phyloP scores from a whole-genome alignment of 108 stramenopile species.

The Cyclotella atomus region DNA sequence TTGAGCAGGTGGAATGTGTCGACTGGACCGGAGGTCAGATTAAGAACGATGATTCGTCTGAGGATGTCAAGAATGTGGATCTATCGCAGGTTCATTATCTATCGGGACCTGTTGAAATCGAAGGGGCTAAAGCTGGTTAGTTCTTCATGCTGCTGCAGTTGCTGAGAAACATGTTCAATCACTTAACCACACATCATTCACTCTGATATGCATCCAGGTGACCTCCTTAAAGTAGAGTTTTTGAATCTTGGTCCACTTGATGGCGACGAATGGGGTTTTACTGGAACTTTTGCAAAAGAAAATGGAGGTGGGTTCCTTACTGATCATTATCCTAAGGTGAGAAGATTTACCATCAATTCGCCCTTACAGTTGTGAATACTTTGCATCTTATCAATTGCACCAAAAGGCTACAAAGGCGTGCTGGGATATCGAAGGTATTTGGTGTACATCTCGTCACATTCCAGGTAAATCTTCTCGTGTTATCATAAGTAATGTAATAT shows the following conservation, averaged over 20 bases:
- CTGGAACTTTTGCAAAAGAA: slow-evolving; percentile 72
- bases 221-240: slow-evolving; percentile 72
- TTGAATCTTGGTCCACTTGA: slow-evolving; percentile 65
- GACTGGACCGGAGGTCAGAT: slow-evolving; percentile 82
- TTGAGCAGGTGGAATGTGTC: slow-evolving; percentile 55
- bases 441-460: slow-evolving; percentile 59
- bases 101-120: slow-evolving; percentile 59
- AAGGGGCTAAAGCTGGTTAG: slow-evolving; percentile 41
- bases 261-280: slow-evolving; percentile 75
- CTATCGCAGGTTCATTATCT: slow-evolving; percentile 76
- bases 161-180: too few species aligned
- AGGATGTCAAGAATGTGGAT: slow-evolving; percentile 77
- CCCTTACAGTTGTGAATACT: too few species aligned
- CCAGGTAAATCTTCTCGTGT: slow-evolving; percentile 42
- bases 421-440: slow-evolving; percentile 77
- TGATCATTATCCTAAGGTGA: slow-evolving; percentile 64
- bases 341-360: too few species aligned
- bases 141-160: too few species aligned
- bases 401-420: slow-evolving; percentile 49
- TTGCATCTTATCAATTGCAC: not conserved
- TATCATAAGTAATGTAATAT: not conserved
- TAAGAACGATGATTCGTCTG: slow-evolving; percentile 61
- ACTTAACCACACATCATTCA: too few species aligned
- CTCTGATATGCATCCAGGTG: too few species aligned
- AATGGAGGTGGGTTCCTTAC: slow-evolving; percentile 75